These are phyloP conservation scores for Avena insularis DNA, from an alignment of 176 grass and related monocot species.

Conservation along the genomic window DNA sequence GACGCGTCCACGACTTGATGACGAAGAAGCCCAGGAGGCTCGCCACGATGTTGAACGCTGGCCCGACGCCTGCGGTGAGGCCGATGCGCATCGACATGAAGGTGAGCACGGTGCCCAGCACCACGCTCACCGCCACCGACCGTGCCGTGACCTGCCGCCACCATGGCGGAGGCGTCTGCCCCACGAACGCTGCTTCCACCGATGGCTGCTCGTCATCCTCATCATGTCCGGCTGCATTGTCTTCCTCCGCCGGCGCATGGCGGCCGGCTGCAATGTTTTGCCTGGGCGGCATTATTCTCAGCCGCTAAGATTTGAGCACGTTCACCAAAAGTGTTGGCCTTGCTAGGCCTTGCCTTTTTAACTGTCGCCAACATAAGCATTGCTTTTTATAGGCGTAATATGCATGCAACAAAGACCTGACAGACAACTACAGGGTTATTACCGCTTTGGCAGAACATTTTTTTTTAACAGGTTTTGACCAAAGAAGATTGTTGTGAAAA, in stretches of 20 bases:
- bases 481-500: background rate
- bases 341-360: slow-evolving; percentile 6
- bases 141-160: slow-evolving; percentile 53
- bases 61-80: slow-evolving; percentile 46
- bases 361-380: slow-evolving; percentile 18
- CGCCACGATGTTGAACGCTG: slow-evolving; percentile 58
- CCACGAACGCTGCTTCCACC: slow-evolving; percentile 48
- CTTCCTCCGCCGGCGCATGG: background rate
- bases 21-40: slow-evolving; percentile 55
- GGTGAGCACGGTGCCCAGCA: slow-evolving; percentile 48
- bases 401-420: background rate
- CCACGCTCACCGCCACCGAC: slow-evolving; percentile 37
- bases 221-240: background rate
- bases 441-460: background rate
- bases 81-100: slow-evolving; percentile 63
- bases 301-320: slow-evolving; percentile 11
- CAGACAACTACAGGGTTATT: background rate
- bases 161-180: slow-evolving; percentile 38
- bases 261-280: slow-evolving; percentile 5
- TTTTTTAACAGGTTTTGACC: background rate
- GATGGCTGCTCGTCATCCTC: slow-evolving; percentile 31
- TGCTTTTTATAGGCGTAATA: slow-evolving; percentile 36
- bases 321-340: slow-evolving; percentile 4
- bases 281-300: background rate
- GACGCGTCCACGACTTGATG: slow-evolving; percentile 42